phyloP scores from a whole-genome alignment of 2,329 filamentous ascomycete species.

The Beauveria medogensis region DNA sequence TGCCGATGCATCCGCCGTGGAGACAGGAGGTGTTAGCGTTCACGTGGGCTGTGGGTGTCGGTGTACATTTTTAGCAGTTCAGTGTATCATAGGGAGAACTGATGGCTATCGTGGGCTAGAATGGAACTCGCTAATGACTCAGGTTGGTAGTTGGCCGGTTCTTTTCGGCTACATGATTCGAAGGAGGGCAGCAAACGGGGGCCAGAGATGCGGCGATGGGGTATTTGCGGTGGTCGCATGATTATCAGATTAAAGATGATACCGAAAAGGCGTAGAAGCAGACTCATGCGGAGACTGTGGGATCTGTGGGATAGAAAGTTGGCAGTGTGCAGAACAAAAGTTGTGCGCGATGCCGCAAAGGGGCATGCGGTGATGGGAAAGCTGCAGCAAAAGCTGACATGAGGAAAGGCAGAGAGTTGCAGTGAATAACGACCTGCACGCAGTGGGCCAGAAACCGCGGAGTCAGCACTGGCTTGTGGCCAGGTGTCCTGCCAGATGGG shows the following conservation, averaged over 20 bases:
- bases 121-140: too few species aligned
- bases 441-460: neutral
- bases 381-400: neutral
- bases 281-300: neutral
- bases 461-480: too few species aligned
- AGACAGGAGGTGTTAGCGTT: neutral
- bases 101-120: neutral
- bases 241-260: neutral
- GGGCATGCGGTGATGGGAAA: neutral
- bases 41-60: neutral
- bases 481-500: too few species aligned
- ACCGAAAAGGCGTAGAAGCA: neutral
- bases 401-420: neutral
- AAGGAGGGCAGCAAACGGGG: too few species aligned
- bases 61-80: neutral
- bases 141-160: too few species aligned
- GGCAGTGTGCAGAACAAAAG: neutral
- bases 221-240: neutral
- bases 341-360: neutral
- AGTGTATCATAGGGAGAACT: neutral
- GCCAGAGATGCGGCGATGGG: neutral
- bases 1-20: conserved; percentile 1
- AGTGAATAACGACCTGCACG: neutral
- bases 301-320: neutral
- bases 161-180: too few species aligned